Conservation (phyloP, 306 rosid species). For the Comarum palustre region DNA sequence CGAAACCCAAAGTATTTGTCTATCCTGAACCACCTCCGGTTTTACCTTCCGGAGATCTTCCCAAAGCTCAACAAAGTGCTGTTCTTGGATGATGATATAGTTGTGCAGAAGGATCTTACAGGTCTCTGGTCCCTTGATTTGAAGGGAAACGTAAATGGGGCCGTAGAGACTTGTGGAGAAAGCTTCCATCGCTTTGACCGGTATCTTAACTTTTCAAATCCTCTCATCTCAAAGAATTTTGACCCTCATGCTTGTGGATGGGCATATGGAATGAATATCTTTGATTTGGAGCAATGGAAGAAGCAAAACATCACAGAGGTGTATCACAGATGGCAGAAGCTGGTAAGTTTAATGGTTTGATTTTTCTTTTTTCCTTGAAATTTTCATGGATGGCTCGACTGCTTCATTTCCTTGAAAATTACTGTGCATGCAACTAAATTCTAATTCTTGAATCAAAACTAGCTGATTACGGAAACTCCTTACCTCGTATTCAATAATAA, state of each 20-base stretch:
- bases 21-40: slow-evolving; percentile 96
- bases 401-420: not conserved
- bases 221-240: slow-evolving; percentile 80
- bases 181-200: slow-evolving; percentile 93
- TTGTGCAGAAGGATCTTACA: slow-evolving; percentile 88
- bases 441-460: not conserved
- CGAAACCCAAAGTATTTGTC: slow-evolving; percentile 93
- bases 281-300: slow-evolving; percentile 90
- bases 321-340: slow-evolving; percentile 93
- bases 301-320: slow-evolving; percentile 87
- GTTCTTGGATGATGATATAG: slow-evolving; percentile 92
- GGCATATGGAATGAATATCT: slow-evolving; percentile 98
- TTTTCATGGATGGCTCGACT: not conserved
- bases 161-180: slow-evolving; percentile 97
- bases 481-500: not conserved
- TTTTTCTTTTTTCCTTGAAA: not conserved
- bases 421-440: not conserved
- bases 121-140: slow-evolving; percentile 79
- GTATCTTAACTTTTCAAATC: slow-evolving; percentile 93
- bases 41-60: slow-evolving; percentile 90
- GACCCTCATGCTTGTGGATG: slow-evolving; percentile 97
- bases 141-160: slow-evolving; percentile 94
- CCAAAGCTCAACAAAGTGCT: slow-evolving; percentile 87
- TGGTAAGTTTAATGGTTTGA: slow-evolving; percentile 48
- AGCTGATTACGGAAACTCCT: not conserved